phyloP scores from a whole-genome alignment of 768 basidiomycete genomes.

The Tylopilus felleus region DNA sequence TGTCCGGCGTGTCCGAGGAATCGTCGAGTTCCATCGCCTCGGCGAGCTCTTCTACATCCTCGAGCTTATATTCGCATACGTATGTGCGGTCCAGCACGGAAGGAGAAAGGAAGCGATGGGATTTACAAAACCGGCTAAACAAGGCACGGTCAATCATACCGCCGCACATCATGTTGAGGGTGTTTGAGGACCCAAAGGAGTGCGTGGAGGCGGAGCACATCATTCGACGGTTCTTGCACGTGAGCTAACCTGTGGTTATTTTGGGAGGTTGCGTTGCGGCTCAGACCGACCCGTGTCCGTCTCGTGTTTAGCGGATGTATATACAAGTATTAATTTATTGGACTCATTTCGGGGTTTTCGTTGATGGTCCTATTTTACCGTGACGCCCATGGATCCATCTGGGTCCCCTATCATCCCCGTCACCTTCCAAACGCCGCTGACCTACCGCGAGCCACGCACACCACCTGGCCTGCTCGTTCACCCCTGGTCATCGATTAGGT shows the following conservation, averaged over 20 bases:
- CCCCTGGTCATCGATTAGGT: too few relatives aligned
- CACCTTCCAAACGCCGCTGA: too few relatives aligned
- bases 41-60: slow-evolving; percentile 20
- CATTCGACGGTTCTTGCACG: slow-evolving; percentile 22
- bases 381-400: background rate
- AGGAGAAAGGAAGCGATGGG: slow-evolving; percentile 51
- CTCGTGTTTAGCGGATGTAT: background rate
- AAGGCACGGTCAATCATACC: slow-evolving; percentile 60
- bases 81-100: slow-evolving; percentile 38
- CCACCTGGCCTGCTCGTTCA: too few relatives aligned
- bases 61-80: slow-evolving; percentile 10
- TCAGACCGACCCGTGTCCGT: background rate
- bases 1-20: slow-evolving; percentile 23
- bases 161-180: slow-evolving; percentile 50
- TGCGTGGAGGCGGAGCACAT: slow-evolving; percentile 60
- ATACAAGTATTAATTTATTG: background rate
- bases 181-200: slow-evolving; percentile 68
- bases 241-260: background rate
- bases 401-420: too few relatives aligned
- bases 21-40: slow-evolving; percentile 24
- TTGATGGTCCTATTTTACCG: background rate
- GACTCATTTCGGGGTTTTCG: background rate
- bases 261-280: background rate
- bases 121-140: slow-evolving; percentile 64
- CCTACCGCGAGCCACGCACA: too few relatives aligned